Percentiles rank a stretch among this genome's conserved stretches.
Evolutionary conservation across 1,139 yeast species (phyloP).

Genomic region (Kodamaea arcana): DNA sequence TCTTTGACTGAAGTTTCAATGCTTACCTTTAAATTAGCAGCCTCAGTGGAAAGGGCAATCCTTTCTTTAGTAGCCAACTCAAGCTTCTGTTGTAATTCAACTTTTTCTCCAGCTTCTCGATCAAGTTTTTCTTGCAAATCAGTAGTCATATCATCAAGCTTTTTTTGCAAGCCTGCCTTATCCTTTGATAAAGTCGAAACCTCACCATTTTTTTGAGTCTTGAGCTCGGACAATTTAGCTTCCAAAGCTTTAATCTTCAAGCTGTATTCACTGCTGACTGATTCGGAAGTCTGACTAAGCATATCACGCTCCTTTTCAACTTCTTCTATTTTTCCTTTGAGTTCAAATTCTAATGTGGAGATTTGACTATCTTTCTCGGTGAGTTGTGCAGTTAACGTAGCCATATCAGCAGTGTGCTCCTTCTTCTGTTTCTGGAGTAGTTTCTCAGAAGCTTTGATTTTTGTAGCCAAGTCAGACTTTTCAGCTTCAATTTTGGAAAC

Average conservation of each 20-base stretch:
- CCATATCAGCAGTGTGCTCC: slow-evolving; percentile 7
- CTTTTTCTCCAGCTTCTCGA: too few species aligned
- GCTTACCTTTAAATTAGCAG: slow-evolving; percentile 5
- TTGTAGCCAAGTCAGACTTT: slow-evolving; percentile 4
- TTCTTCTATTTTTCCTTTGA: slow-evolving; percentile 33
- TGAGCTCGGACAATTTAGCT: slow-evolving; percentile 11
- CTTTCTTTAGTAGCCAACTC: neutral
- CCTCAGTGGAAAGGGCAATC: slow-evolving; percentile 8
- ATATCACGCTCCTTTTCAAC: slow-evolving; percentile 49
- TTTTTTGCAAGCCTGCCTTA: slow-evolving; percentile 8
- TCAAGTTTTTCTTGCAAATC: too few species aligned
- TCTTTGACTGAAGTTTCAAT: neutral
- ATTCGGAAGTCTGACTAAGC: slow-evolving; percentile 47
- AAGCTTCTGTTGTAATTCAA: neutral
- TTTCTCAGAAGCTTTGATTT: slow-evolving; percentile 7
- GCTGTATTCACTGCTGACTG: slow-evolving; percentile 44
- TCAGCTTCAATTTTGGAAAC: slow-evolving; percentile 1
- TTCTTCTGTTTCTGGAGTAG: slow-evolving; percentile 5
- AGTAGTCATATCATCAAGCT: slow-evolving; percentile 4
- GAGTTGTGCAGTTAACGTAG: slow-evolving; percentile 5
- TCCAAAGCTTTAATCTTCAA: slow-evolving; percentile 38
- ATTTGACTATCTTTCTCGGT: slow-evolving; percentile 10
- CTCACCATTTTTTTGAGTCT: slow-evolving; percentile 11
- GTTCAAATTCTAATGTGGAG: slow-evolving; percentile 13
- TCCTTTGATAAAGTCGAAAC: slow-evolving; percentile 6